A percentile compares a stretch with the other conserved stretches of the same genome.
phyloP scores from a whole-genome alignment of 2,329 filamentous ascomycete species.

The Magnaporthiopsis rhizophila region DNA sequence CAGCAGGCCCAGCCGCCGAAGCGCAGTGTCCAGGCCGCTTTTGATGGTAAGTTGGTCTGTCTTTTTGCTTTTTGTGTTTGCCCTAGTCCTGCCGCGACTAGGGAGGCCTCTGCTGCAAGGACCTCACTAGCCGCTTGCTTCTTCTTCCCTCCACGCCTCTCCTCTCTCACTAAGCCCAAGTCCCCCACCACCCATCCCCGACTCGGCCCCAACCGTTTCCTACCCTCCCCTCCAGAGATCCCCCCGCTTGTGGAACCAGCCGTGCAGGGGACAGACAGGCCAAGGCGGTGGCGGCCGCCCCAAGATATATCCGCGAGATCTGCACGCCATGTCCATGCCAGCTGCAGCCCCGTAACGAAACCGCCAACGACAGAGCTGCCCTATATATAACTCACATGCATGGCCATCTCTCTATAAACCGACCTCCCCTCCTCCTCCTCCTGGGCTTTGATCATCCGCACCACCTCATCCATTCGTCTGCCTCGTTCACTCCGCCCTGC shows the following conservation, averaged over 20 bases:
- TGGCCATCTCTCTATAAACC: not conserved
- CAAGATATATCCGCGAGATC: not conserved
- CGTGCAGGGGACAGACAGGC: not conserved
- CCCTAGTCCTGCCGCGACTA: not conserved
- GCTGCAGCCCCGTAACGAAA: not conserved
- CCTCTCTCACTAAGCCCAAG: not conserved
- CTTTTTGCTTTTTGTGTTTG: not conserved
- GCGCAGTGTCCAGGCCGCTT: slow-evolving; percentile 51
- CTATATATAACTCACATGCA: not conserved
- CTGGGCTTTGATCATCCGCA: not conserved
- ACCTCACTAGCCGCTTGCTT: not conserved
- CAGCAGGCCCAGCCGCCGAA: slow-evolving; percentile 40
- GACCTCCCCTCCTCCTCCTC: not conserved
- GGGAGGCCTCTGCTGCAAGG: not conserved
- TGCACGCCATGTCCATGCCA: not conserved
- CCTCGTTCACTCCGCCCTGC: no score
- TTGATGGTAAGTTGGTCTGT: slow-evolving; percentile 44
- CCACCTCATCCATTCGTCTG: not conserved
- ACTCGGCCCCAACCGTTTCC: not conserved
- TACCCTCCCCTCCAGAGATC: not conserved
- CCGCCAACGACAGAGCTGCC: not conserved
- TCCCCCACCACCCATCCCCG: not conserved
- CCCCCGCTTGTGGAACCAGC: not conserved
- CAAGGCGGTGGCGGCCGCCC: not conserved
- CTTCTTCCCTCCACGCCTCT: no score